Base-by-base conservation (phyloP, 2,329 filamentous ascomycete species). In the Arachnopeziza araneosa region DNA sequence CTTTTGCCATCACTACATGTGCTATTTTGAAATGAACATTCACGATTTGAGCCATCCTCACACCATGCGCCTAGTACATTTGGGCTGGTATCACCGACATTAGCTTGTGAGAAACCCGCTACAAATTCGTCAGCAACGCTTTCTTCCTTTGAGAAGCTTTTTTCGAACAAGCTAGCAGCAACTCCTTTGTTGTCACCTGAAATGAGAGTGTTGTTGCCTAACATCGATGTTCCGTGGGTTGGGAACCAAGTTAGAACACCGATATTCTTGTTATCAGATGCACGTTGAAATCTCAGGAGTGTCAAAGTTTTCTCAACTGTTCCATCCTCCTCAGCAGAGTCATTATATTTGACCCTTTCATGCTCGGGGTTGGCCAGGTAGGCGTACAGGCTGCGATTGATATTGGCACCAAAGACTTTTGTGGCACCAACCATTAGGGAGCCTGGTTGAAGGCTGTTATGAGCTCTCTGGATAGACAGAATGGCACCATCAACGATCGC, bases 151-250 rank as follows among this genome's bases (percentile, higher is more conserved):
- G 76, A 72, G 54, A 88, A 80, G 56, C 83, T 86, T 65, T 88
- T 83, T 72, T 98, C 93, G 57, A 97, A 87, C 14, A 96, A 78
- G 71, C 88, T 89, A 0, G 93, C 90, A 1, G 93, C 93, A 7
- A 96, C 91, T 14, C 93, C 93, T 76, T 98, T 98, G 78, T 98
- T 98, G 74, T 98, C 93, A n/a, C 91, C 93, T 2, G 92, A 87
- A 55, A 95, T 84, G 17, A 96, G 80, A 0, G 92, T 97, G 75
- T 96, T 96, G 76, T 97, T 97, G 58, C 90, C 89, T 24, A 93
- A 84, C 74, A 97, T 84, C 0, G 91, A 96, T 0, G 93, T 98
- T 53, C 93, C 93, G 72, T 98, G 93, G 0, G 93, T 90, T 2
- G 93, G 85, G 72, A 93, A 96, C 90, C 93, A 98, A 19, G 91